phyloP scores from a whole-genome alignment of 2,329 filamentous ascomycete species.

The Fusarium sp. region DNA sequence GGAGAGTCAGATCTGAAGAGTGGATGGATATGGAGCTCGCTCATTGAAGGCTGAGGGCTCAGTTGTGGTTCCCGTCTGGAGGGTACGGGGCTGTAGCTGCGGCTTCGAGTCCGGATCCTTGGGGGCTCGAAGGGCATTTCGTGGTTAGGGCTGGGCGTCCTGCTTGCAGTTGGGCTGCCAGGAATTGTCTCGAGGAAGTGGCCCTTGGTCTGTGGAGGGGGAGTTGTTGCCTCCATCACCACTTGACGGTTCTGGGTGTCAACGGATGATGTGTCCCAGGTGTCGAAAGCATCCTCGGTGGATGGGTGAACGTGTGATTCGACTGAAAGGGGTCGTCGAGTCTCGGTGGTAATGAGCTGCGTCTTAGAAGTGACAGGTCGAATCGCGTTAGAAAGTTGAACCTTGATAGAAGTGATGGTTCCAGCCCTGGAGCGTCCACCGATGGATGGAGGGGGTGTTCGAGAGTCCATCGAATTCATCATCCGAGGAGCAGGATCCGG shows the following conservation, averaged over 20 bases:
- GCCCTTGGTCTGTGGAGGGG: conserved; percentile 57
- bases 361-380: conserved; percentile 70
- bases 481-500: conserved; percentile 49
- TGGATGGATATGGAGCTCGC: conserved; percentile 81
- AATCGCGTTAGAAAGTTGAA: conserved; percentile 59
- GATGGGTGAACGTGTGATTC: conserved; percentile 57
- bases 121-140: conserved; percentile 69
- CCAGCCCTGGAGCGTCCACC: conserved; percentile 41
- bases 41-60: conserved; percentile 46
- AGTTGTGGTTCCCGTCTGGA: conserved; percentile 47
- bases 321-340: conserved; percentile 60
- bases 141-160: conserved; percentile 73
- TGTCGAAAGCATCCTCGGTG: conserved; percentile 76
- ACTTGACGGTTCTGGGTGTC: conserved; percentile 72
- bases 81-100: conserved; percentile 64
- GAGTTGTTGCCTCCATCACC: conserved; percentile 63
- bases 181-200: conserved; percentile 78
- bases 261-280: conserved; percentile 79
- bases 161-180: conserved; percentile 72
- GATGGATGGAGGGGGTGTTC: conserved; percentile 60
- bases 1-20: conserved; percentile 81
- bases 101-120: conserved; percentile 57
- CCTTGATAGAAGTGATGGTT: conserved; percentile 47
- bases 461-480: conserved; percentile 52
- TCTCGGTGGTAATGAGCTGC: conserved; percentile 61